Evolutionary conservation across 75 land plant species (phyloP).

Genomic region (Cupressus sempervirens): DNA sequence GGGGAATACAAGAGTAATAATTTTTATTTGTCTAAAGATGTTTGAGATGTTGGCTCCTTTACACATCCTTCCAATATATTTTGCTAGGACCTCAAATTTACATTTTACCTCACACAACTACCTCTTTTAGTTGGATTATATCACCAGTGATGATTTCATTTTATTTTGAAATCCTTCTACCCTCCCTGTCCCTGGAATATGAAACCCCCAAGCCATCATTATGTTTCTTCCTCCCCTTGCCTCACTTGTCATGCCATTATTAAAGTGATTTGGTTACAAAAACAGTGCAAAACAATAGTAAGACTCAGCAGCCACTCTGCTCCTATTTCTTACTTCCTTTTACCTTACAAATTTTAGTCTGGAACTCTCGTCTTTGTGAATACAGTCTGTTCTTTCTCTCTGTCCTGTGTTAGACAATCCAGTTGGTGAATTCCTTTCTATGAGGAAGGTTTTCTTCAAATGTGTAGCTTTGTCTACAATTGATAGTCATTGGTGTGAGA

Average conservation of each 20-base stretch:
- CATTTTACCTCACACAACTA: background rate
- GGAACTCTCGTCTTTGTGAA: background rate
- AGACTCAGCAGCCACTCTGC: background rate
- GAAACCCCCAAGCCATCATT: background rate
- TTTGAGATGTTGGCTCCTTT: background rate
- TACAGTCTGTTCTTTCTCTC: background rate
- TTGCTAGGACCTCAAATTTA: background rate
- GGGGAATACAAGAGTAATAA: background rate
- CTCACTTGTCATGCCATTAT: background rate
- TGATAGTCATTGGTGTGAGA: too few species aligned
- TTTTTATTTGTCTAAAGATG: background rate
- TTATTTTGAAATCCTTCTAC: background rate
- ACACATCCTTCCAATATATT: background rate
- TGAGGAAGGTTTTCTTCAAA: too few species aligned
- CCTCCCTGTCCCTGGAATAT: background rate
- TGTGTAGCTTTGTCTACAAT: too few species aligned
- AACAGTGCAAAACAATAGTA: background rate
- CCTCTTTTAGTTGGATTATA: background rate
- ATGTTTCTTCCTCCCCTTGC: background rate
- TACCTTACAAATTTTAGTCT: background rate
- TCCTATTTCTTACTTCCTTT: background rate
- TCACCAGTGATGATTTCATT: background rate
- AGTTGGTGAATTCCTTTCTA: too few species aligned
- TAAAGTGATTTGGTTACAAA: background rate
- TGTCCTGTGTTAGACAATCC: background rate